Base-by-base conservation (phyloP, 2,329 filamentous ascomycete genomes). In the Stemphylium beticola region DNA sequence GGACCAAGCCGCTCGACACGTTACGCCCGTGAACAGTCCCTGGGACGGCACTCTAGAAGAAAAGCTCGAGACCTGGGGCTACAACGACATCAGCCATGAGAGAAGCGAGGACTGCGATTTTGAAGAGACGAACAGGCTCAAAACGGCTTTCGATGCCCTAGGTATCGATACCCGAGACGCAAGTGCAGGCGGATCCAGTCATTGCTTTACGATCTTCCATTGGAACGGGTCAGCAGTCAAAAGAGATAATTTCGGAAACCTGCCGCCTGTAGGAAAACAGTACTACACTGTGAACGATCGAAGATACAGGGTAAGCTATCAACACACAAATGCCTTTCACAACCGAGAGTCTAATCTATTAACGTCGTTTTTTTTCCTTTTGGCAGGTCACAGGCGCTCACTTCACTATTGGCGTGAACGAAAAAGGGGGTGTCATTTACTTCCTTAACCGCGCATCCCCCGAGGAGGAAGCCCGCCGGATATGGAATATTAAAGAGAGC, bases 361-460 rank as follows among this genome's bases (percentile, higher is more conserved):
- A 12, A 52, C 29, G 15, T 12, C 4, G 5, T 5, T 20, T 15
- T 10, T 38, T 9, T 24, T 8, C 14, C 5, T 8, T 7, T 26
- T 9, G 24, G 2, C 11, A 53, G 50, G 15, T 18, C 3, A 53
- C 43, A 15, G 43, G 15, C 3, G 50, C 22, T 14, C 14, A 37
- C 22, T 36, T 22, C 14, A 37, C 14, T 15, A 53, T 48, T 4
- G 22, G 38, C 3, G 18, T 48, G 2, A 53, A 53, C 4, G 29
- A n/a, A 4, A 4, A 7, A 9, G 18, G 15, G 7, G 50, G 50
- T 0, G n/a, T 37, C 5, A 42, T 53, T 7, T 48, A 18, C 8
- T 38, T 53, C 17, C 11, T 53, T 4, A 10, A 43, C 10, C 45
- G 45, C 3, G 22, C n/a, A 3, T 54, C 46, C n/a, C 18, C 51